A percentile compares a stretch with the other conserved stretches of the same genome.
Conservation (phyloP, 1,284 basidiomycete species). For the Wolfiporia cocos region DNA sequence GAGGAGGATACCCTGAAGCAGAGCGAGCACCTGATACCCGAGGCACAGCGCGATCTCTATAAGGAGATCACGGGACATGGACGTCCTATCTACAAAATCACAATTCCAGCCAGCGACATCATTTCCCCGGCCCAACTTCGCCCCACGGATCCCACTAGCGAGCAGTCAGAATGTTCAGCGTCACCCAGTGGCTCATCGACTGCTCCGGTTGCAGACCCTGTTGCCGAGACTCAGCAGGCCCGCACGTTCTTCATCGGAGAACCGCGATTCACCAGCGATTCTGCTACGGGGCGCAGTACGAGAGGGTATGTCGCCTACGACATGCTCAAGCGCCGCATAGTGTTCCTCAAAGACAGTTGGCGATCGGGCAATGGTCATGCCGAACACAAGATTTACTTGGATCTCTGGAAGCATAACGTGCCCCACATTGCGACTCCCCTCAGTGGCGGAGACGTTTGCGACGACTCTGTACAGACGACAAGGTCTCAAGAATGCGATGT, state of each 20-base stretch:
- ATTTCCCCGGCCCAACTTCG: neutral
- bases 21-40: neutral
- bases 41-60: neutral
- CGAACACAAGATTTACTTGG: slow-evolving; percentile 3
- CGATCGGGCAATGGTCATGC: neutral
- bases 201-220: neutral
- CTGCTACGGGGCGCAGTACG: slow-evolving; percentile 4
- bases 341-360: slow-evolving; percentile 12
- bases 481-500: neutral
- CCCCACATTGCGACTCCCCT: neutral
- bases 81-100: neutral
- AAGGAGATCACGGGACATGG: neutral
- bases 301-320: slow-evolving; percentile 9
- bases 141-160: neutral
- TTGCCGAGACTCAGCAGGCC: neutral
- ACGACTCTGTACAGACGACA: no score
- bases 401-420: neutral
- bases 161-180: no score
- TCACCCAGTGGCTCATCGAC: no score
- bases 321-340: neutral
- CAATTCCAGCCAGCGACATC: neutral
- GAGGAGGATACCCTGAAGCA: slow-evolving; percentile 4
- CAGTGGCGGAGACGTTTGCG: neutral
- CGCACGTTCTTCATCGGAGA: slow-evolving; percentile 3
- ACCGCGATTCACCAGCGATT: neutral